A percentile compares a stretch with the other conserved stretches of the same genome.
These are phyloP conservation scores for Lentinus brumalis DNA, from an alignment of 768 basidiomycete species.

Conservation along the genomic window DNA sequence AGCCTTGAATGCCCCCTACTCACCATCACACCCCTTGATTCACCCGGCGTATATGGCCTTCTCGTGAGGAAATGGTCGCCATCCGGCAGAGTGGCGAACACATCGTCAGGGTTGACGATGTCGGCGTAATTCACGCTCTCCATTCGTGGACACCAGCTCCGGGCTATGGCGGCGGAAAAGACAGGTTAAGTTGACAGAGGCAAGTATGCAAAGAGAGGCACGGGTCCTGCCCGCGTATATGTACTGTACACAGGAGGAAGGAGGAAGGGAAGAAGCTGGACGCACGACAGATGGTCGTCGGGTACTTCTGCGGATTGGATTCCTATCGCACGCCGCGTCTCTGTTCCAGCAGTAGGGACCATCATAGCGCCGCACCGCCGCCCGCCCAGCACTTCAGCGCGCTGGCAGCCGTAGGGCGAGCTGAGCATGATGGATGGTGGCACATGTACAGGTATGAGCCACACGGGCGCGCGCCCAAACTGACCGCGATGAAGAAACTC, in stretches of 20 bases:
- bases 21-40: constrained; percentile 15
- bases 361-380: background rate
- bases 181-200: background rate
- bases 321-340: background rate
- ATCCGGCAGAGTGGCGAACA: constrained; percentile 9
- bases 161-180: background rate
- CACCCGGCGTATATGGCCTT: constrained; percentile 10
- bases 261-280: background rate
- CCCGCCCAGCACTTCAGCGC: background rate
- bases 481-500: background rate
- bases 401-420: background rate
- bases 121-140: background rate
- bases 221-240: constrained; percentile 8
- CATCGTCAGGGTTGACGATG: background rate
- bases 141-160: background rate
- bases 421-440: constrained; percentile 5
- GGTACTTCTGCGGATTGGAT: background rate
- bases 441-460: too few species aligned
- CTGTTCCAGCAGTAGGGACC: constrained; percentile 6
- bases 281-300: background rate
- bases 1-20: background rate
- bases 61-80: constrained; percentile 10
- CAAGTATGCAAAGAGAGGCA: background rate
- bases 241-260: background rate
- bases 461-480: background rate